These are phyloP conservation scores for Cryoendolithus antarcticus DNA, from an alignment of 2,329 filamentous ascomycete genomes.

Conservation along the genomic window DNA sequence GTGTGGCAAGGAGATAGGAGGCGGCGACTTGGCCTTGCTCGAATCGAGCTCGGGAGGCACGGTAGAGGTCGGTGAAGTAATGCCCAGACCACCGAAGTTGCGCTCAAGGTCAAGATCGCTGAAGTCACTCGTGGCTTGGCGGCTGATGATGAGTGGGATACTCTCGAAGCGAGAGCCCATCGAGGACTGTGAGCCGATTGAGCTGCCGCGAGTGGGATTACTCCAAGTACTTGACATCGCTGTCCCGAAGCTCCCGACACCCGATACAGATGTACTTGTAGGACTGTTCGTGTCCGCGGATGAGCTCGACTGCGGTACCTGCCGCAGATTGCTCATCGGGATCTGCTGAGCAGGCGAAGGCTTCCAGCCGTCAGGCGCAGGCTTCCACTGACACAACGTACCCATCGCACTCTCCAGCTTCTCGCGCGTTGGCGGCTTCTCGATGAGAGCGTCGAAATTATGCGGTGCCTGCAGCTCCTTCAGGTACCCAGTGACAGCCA, in stretches of 20 bases:
- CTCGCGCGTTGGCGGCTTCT: conserved; percentile 88
- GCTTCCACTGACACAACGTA: conserved; percentile 85
- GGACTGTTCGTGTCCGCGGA: conserved; percentile 56
- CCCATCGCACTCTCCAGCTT: conserved; percentile 83
- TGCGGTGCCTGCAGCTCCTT: conserved; percentile 92
- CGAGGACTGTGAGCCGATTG: conserved; percentile 67
- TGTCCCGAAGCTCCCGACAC: conserved; percentile 41
- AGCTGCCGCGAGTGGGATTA: conserved; percentile 51
- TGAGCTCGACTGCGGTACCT: conserved; percentile 30
- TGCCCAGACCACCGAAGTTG: conserved; percentile 56
- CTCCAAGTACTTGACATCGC: conserved; percentile 4
- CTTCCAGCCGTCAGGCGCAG: conserved; percentile 51
- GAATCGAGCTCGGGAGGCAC: conserved; percentile 11
- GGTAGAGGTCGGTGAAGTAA: conserved; percentile 27
- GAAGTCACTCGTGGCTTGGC: conserved; percentile 63
- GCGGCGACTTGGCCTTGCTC: conserved; percentile 15
- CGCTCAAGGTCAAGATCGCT: conserved; percentile 44
- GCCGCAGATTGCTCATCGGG: conserved; percentile 50
- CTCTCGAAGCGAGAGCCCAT: conserved; percentile 50
- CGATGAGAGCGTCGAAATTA: conserved; percentile 88
- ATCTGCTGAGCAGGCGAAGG: conserved; percentile 33
- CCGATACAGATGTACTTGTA: conserved; percentile 63
- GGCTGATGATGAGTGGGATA: conserved; percentile 60
- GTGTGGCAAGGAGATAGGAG: conserved; percentile 45
- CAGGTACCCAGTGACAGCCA: conserved; percentile 94